phyloP scores from a whole-genome alignment of 495 filamentous ascomycete species.

The Hypoxylon rickii region DNA sequence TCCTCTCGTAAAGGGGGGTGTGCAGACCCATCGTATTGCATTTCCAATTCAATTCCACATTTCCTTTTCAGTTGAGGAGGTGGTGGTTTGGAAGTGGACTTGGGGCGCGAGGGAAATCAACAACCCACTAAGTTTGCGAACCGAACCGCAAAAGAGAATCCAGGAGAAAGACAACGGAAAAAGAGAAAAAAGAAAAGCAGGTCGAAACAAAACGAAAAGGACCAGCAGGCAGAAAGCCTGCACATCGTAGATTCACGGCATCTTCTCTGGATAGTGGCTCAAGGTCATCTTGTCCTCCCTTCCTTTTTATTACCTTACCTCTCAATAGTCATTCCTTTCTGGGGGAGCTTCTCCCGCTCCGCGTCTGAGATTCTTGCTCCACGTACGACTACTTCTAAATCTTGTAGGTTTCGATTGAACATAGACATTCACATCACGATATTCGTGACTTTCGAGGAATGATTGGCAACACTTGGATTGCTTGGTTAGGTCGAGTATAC shows the following conservation, averaged over 20 bases:
- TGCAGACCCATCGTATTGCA: conserved; percentile 16
- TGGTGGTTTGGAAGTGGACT: conserved; percentile 14
- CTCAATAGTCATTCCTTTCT: too few species aligned
- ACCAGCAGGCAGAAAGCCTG: not conserved
- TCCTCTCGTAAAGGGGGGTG: conserved; percentile 1
- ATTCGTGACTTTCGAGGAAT: too few species aligned
- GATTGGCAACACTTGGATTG: too few species aligned
- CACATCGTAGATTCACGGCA: not conserved
- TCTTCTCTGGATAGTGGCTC: conserved; percentile 1
- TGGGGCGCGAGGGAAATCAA: conserved; percentile 4
- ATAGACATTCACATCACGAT: too few species aligned
- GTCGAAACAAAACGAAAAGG: conserved; percentile 25
- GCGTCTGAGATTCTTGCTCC: too few species aligned
- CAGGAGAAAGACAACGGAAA: not conserved
- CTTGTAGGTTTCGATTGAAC: too few species aligned
- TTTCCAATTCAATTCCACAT: conserved; percentile 27
- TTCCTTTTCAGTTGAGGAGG: conserved; percentile 22
- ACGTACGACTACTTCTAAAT: too few species aligned
- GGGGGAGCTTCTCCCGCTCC: too few species aligned
- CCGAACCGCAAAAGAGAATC: conserved; percentile 1
- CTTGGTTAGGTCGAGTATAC: too few species aligned
- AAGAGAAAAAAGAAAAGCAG: conserved; percentile 11
- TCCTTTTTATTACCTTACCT: too few species aligned
- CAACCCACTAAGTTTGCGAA: conserved; percentile 3
- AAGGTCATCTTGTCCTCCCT: too few species aligned